Conservation (phyloP, 2,329 filamentous ascomycete genomes). For the Fusarium napiforme region DNA sequence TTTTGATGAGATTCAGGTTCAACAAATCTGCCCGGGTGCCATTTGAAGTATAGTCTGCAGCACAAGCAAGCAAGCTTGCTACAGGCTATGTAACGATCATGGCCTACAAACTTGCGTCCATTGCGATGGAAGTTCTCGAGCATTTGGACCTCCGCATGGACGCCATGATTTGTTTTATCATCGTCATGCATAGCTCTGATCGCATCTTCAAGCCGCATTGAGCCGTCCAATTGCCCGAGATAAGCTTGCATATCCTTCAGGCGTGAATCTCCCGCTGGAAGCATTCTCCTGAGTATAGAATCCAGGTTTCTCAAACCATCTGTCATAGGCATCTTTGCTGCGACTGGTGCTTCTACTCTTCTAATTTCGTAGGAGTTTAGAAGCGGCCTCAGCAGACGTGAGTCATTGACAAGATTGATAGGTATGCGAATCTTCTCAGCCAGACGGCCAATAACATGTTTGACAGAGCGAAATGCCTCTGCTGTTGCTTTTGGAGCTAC, state of each 20-base stretch:
- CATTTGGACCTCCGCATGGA: constrained; percentile 42
- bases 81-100: constrained; percentile 59
- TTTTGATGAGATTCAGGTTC: constrained; percentile 54
- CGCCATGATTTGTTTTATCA: constrained; percentile 37
- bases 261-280: constrained; percentile 20
- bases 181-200: constrained; percentile 19
- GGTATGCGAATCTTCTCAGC: constrained; percentile 54
- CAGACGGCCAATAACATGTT: constrained; percentile 58
- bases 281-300: constrained; percentile 49
- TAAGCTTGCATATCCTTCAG: not conserved
- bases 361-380: constrained; percentile 47
- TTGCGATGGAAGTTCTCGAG: constrained; percentile 57
- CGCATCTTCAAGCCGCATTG: not conserved
- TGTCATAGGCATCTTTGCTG: constrained; percentile 33
- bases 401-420: constrained; percentile 51
- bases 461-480: constrained; percentile 44
- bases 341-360: constrained; percentile 23
- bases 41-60: constrained; percentile 57
- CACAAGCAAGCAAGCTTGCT: constrained; percentile 64
- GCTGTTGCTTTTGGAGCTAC: not conserved
- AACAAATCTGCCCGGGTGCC: constrained; percentile 50
- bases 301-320: constrained; percentile 46
- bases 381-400: constrained; percentile 44
- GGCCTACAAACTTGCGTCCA: constrained; percentile 48
- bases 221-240: not conserved